Base-by-base conservation (phyloP, 129 eudicot species). In the Flaveria brownii region DNA sequence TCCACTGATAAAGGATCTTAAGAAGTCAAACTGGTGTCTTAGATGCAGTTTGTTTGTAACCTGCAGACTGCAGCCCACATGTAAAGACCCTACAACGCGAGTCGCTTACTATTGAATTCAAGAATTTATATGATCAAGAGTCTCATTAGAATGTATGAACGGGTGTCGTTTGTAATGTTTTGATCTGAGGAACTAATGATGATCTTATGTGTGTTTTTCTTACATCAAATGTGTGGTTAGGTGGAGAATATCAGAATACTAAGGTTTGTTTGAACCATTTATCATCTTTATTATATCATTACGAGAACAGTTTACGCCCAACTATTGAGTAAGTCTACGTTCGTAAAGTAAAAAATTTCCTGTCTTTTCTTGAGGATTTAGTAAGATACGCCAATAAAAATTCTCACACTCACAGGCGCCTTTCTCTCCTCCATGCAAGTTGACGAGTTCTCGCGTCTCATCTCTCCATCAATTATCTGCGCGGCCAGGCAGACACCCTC, bases 11-110 rank as follows among this genome's bases (percentile, higher is more conserved):
- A 23, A 18, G 46, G 41, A 13, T 30, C 26, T 71, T 30, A 52
- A 52, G 4, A 65, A 56, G 49, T 54, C 55, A 73, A 59, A 72
- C 36, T 20, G 68, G 73, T 45, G 73, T 36, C 51, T 66, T 45
- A 9, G 39, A 66, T 17, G 71, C 71, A 66, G 16, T n/a, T 28
- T 1, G 20, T 28, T 14, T 5, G 42, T 63, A 28, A 30, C 68
- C 45, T 0, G 45, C 45, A 28, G 70, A 42, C 2, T 1, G 45
- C 45, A 28, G 70, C 68, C 2, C 41, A 61, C 42, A 2, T 36
- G 49, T 36, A 64, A 64, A 49, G 56, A 68, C 39, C 73, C 54
- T 12, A 22, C 17, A 20, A 66, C 52, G 13, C 1, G 49, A 13
- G 28, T 50, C 36, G 3, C 11, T 33, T 12, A 42, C 49, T 23